Conservation (phyloP, 2,329 filamentous ascomycete species). For the Neonectria hederae region DNA sequence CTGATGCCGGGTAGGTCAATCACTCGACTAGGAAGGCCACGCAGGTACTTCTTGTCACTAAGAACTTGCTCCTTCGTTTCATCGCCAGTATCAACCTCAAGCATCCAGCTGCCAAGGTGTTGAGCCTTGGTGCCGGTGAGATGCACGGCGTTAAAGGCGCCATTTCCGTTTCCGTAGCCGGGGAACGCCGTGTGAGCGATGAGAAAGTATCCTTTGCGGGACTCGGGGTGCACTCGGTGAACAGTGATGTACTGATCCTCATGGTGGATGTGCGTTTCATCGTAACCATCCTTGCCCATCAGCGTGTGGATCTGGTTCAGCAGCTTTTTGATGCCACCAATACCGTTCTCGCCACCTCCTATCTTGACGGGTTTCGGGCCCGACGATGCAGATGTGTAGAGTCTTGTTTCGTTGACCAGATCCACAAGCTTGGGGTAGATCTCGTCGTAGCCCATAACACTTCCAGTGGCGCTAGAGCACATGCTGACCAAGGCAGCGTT, state of each 20-base stretch:
- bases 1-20: slow-evolving; percentile 77
- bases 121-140: slow-evolving; percentile 86
- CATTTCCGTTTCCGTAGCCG: slow-evolving; percentile 86
- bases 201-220: slow-evolving; percentile 91
- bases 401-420: slow-evolving; percentile 85
- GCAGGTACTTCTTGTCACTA: slow-evolving; percentile 75
- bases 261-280: slow-evolving; percentile 96
- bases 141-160: slow-evolving; percentile 79
- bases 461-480: slow-evolving; percentile 94
- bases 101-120: slow-evolving; percentile 88
- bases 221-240: slow-evolving; percentile 91
- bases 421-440: slow-evolving; percentile 95
- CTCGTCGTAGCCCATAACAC: slow-evolving; percentile 98
- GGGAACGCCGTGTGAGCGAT: slow-evolving; percentile 97
- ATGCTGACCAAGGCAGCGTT: slow-evolving; percentile 95
- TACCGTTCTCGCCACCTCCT: slow-evolving; percentile 80
- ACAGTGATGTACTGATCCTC: slow-evolving; percentile 97
- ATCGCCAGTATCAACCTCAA: slow-evolving; percentile 84
- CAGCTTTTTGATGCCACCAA: slow-evolving; percentile 89
- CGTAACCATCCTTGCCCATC: slow-evolving; percentile 95
- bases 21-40: slow-evolving; percentile 85
- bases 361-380: slow-evolving; percentile 65
- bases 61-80: slow-evolving; percentile 72
- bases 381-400: slow-evolving; percentile 83
- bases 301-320: slow-evolving; percentile 93